These are phyloP conservation scores for Capsicum baccatum DNA, from an alignment of 257 asterid species.

Conservation along the genomic window DNA sequence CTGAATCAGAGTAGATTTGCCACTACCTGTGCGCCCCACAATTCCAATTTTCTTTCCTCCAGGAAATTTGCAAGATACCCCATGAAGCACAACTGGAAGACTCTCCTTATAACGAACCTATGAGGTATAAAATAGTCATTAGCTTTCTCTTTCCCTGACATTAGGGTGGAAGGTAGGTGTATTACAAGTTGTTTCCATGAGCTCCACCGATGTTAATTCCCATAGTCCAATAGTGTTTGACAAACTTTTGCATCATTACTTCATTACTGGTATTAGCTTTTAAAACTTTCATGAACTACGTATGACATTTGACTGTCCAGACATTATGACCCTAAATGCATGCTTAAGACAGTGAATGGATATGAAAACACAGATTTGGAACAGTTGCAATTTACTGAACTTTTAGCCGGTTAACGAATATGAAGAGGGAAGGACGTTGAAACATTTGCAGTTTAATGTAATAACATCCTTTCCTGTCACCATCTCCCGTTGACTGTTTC, in stretches of 20 bases:
- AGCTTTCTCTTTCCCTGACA: slow-evolving; percentile 18
- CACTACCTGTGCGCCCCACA: slow-evolving; percentile 99
- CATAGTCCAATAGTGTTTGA: slow-evolving; percentile 6
- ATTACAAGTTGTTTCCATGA: slow-evolving; percentile 15
- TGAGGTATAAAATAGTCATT: neutral
- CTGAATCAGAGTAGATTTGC: slow-evolving; percentile 96
- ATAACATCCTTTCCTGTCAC: slow-evolving; percentile 14
- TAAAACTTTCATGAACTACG: neutral
- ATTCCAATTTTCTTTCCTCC: slow-evolving; percentile 96
- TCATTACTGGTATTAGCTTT: neutral
- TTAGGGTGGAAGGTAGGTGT: neutral
- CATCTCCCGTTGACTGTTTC: neutral
- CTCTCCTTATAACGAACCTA: slow-evolving; percentile 92
- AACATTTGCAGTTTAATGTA: slow-evolving; percentile 4
- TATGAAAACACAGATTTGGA: neutral
- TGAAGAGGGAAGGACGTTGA: neutral
- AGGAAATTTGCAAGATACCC: slow-evolving; percentile 85
- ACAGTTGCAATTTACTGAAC: neutral
- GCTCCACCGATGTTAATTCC: neutral
- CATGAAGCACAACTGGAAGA: slow-evolving; percentile 96
- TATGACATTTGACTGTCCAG: neutral
- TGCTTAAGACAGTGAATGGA: slow-evolving; percentile 22
- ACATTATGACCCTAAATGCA: neutral
- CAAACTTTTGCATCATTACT: neutral
- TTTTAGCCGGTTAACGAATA: neutral